Conservation (phyloP, 768 basidiomycete species). For the Suillus hirtellus region DNA sequence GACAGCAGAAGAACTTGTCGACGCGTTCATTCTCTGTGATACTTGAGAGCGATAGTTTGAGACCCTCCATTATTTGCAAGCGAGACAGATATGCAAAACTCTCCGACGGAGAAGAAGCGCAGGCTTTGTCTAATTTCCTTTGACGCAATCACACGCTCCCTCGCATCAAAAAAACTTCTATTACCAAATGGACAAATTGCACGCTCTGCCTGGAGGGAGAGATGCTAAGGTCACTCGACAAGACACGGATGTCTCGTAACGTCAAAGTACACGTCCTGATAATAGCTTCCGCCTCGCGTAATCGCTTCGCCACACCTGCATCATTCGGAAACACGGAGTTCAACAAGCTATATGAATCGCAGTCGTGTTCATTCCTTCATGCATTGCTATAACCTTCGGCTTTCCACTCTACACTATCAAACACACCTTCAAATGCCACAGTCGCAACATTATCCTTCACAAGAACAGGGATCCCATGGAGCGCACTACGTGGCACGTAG, state of each 20-base stretch:
- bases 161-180: too few relatives aligned
- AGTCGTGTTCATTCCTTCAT: slow-evolving; percentile 41
- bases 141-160: too few relatives aligned
- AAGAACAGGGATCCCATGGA: slow-evolving; percentile 41
- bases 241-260: too few relatives aligned
- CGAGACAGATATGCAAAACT: too few relatives aligned
- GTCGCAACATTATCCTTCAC: slow-evolving; percentile 39
- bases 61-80: slow-evolving; percentile 21
- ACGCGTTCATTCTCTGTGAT: slow-evolving; percentile 17
- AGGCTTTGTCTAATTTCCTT: too few relatives aligned
- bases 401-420: too few relatives aligned
- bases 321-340: slow-evolving; percentile 36
- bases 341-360: slow-evolving; percentile 41
- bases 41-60: slow-evolving; percentile 33
- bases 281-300: slow-evolving; percentile 36
- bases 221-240: too few relatives aligned
- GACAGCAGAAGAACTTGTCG: slow-evolving; percentile 14
- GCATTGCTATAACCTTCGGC: background rate
- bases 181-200: too few relatives aligned
- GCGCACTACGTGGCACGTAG: slow-evolving; percentile 27
- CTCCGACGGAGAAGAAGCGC: too few relatives aligned
- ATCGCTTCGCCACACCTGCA: slow-evolving; percentile 32
- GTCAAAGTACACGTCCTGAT: slow-evolving; percentile 32
- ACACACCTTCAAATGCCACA: slow-evolving; percentile 28
- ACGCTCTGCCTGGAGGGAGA: too few relatives aligned